A percentile compares a stretch with the other conserved stretches of the same genome.
phyloP scores from a whole-genome alignment of 768 basidiomycete species.

The Phanerodontia chrysosporium region DNA sequence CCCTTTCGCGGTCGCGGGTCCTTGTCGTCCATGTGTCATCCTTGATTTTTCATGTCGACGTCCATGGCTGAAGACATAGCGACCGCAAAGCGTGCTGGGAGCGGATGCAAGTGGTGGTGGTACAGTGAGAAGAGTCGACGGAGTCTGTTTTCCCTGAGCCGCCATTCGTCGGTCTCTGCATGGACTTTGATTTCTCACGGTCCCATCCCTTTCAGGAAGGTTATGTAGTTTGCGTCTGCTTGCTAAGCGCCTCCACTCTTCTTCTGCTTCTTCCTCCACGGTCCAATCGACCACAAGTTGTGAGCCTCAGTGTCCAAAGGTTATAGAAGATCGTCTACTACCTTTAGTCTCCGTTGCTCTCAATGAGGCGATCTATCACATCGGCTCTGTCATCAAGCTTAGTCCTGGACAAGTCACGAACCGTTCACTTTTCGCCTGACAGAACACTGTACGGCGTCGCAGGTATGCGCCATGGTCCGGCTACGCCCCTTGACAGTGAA shows the following conservation, averaged over 20 bases:
- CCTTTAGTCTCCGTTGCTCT: too few species aligned
- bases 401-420: background rate
- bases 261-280: background rate
- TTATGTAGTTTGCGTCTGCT: background rate
- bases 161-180: background rate
- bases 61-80: constrained; percentile 47
- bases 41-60: constrained; percentile 77
- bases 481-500: background rate
- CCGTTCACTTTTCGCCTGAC: background rate
- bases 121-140: constrained; percentile 6
- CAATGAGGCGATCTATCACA: too few species aligned
- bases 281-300: too few species aligned
- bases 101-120: background rate
- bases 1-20: constrained; percentile 40
- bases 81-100: background rate
- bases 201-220: background rate
- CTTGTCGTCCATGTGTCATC: constrained; percentile 71
- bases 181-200: constrained; percentile 8
- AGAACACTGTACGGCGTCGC: background rate
- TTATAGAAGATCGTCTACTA: too few species aligned
- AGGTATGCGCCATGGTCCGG: too few species aligned
- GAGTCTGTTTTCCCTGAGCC: constrained; percentile 12
- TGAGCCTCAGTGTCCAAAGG: too few species aligned
- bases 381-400: background rate
- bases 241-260: background rate